These are phyloP conservation scores for Blastobotrys proliferans DNA, from an alignment of 1,139 yeast species.

Conservation along the genomic window DNA sequence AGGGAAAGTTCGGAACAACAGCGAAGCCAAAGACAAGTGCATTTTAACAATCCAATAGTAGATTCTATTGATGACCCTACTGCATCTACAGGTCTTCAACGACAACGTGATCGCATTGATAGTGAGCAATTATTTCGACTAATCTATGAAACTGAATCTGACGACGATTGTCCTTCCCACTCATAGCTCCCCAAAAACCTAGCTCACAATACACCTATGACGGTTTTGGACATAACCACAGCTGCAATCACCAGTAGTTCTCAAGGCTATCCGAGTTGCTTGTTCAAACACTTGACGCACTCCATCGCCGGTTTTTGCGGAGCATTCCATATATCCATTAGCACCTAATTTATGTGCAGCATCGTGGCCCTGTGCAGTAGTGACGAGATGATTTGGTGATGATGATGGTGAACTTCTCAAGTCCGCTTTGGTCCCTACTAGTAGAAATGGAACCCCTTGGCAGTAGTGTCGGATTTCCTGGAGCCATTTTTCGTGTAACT, in stretches of 20 bases:
- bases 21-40: constrained; percentile 18
- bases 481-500: constrained; percentile 81
- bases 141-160: not conserved
- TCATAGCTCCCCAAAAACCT: not conserved
- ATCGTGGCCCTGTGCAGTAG: constrained; percentile 34
- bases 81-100: not conserved
- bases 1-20: not conserved
- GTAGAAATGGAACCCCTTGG: constrained; percentile 78
- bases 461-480: constrained; percentile 82
- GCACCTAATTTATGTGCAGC: constrained; percentile 70
- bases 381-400: not conserved
- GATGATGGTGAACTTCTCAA: constrained; percentile 42
- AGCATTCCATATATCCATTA: constrained; percentile 63
- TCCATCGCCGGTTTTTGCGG: constrained; percentile 66
- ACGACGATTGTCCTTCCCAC: not conserved
- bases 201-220: not conserved
- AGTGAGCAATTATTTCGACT: not conserved
- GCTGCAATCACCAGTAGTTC: not conserved
- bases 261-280: constrained; percentile 71
- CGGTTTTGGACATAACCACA: not conserved
- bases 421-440: constrained; percentile 77
- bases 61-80: constrained; percentile 9
- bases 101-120: not conserved
- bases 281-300: constrained; percentile 65
- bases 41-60: constrained; percentile 21